These are phyloP conservation scores for Aquilaria agallochum DNA, from an alignment of 441 rosid genomes.

Conservation along the genomic window DNA sequence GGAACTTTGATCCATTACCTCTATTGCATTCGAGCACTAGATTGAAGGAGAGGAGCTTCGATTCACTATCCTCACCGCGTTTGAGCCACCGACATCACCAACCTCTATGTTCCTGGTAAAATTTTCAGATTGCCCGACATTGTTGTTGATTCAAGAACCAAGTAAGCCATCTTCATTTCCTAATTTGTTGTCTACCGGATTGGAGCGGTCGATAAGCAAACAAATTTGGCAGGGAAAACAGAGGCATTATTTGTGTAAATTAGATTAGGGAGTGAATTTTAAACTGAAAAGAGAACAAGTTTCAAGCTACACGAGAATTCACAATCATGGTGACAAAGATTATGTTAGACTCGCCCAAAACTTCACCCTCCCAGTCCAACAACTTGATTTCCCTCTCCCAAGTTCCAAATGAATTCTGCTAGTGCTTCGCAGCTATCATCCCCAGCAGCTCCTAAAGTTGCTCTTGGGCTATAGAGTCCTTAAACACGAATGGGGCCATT, in stretches of 20 bases:
- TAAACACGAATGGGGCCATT: slow-evolving; percentile 4
- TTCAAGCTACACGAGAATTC: too few relatives aligned
- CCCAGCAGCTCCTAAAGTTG: neutral
- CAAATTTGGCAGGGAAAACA: neutral
- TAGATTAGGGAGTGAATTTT: slow-evolving; percentile 7
- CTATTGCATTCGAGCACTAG: too few relatives aligned
- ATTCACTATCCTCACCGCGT: too few relatives aligned
- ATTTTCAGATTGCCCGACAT: too few relatives aligned
- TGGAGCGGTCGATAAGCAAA: too few relatives aligned
- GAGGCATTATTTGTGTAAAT: neutral
- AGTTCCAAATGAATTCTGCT: slow-evolving; percentile 4
- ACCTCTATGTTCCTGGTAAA: slow-evolving; percentile 14
- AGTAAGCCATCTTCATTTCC: neutral
- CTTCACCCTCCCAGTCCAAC: slow-evolving; percentile 5
- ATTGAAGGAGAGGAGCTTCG: too few relatives aligned
- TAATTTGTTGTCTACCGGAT: neutral
- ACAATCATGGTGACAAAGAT: too few relatives aligned
- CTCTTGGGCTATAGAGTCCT: slow-evolving; percentile 16
- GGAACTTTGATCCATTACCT: too few relatives aligned
- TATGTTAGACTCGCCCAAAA: slow-evolving; percentile 30
- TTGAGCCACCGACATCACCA: too few relatives aligned
- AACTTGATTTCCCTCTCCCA: slow-evolving; percentile 18
- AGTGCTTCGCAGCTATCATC: slow-evolving; percentile 6
- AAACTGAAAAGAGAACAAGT: too few relatives aligned
- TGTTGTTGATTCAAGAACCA: too few relatives aligned